Base-by-base conservation (phyloP, 2,329 filamentous ascomycete species). In the Talaromyces piceae region DNA sequence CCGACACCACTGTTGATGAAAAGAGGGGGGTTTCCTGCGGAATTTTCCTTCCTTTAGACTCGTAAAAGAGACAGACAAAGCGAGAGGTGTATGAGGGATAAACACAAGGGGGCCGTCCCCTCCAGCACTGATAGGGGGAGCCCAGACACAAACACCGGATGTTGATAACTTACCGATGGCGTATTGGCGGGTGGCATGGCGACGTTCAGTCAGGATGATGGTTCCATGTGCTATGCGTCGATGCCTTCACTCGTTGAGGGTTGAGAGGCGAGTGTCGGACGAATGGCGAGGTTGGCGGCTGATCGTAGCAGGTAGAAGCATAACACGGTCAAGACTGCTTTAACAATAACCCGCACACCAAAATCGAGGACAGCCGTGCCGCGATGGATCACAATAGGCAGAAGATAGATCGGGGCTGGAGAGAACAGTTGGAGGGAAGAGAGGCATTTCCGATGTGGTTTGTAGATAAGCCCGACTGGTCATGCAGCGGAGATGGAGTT, bases 171-270 rank as follows among this genome's bases (percentile, higher is more conserved):
- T 69, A 74, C 71, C 58, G 64, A 66, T 49, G 70, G 68, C 50
- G 69, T 67, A 61, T 72, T 73, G 57, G 64, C 68, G 57, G 71
- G 71, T 57, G 71, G 69, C 68, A 72, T 72, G 55, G 56, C 58
- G 48, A 43, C 28, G 45, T 11, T 44, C n/a, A 26, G 45, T 49
- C 43, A 50, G 41, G 27, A 23, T 23, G 37, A 27, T 47, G 39
- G 28, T 45, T 50, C 52, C 51, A 56, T 47, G 51, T 46, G 49
- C 37, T 49, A 56, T 47, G 51, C 43, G 49, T 31, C 30, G 22
- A n/a, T 37, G 7, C 3, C n/a, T 37, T 9, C 33, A 37, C 20
- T 23, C 18, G 39, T 23, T 12, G 39, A 18, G 23, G 39, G 39
- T 16, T 11, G 39, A 43, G 25, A 25, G 33, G 3, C 5, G 33